Percentiles rank a stretch among this genome's conserved stretches.
These are phyloP conservation scores for Dentipellis fragilis DNA, from an alignment of 768 basidiomycete species.

Conservation along the genomic window DNA sequence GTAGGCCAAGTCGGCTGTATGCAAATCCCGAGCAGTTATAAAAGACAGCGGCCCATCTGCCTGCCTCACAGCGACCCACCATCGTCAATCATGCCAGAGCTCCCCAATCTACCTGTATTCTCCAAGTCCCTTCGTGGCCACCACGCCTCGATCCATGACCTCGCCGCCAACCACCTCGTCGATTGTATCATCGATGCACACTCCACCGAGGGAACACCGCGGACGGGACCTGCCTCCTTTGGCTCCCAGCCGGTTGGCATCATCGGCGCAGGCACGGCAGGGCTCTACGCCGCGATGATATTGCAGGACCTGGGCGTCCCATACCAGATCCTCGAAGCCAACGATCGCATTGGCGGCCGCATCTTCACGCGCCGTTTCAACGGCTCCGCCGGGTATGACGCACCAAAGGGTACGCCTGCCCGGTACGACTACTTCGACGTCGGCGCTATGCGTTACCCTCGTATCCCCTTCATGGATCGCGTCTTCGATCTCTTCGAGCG, in stretches of 20 bases:
- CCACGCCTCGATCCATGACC: not conserved
- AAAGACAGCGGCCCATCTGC: too few relatives aligned
- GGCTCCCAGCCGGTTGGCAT: not conserved
- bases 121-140: not conserved
- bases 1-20: too few relatives aligned
- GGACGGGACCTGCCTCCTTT: not conserved
- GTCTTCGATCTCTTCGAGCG: slow-evolving; percentile 22
- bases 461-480: slow-evolving; percentile 20
- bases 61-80: too few relatives aligned
- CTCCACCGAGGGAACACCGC: not conserved
- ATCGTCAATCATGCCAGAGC: too few relatives aligned
- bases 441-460: slow-evolving; percentile 29
- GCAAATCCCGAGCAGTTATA: too few relatives aligned
- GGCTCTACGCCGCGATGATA: slow-evolving; percentile 26
- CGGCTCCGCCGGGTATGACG: slow-evolving; percentile 7
- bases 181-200: not conserved
- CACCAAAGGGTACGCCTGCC: slow-evolving; percentile 1
- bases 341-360: slow-evolving; percentile 31
- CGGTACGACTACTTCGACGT: slow-evolving; percentile 16
- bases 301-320: slow-evolving; percentile 30
- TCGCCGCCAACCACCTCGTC: not conserved
- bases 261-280: not conserved
- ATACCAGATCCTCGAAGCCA: slow-evolving; percentile 38
- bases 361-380: slow-evolving; percentile 33
- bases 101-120: too few relatives aligned